Evolutionary conservation across 192 early-diverging fungal genomes (phyloP), one percentile per base, ranked within the genome.

Genomic region (Chytriomyces sp.): DNA sequence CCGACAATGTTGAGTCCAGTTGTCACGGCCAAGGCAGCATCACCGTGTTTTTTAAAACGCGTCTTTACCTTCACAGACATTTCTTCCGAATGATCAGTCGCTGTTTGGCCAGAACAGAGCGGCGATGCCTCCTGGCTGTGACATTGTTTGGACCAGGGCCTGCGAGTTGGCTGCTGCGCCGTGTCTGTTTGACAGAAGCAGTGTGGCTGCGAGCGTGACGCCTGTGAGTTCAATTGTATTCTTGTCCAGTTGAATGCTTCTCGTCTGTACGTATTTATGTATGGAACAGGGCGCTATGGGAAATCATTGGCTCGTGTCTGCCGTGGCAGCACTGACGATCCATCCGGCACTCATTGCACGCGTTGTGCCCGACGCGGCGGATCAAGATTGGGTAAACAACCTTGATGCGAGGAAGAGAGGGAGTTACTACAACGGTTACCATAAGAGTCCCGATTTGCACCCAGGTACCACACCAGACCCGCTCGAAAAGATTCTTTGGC

Each of bases 381-480:
- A 81, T 20, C 80, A 81, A 45, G 80, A 81, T 49, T 81, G 77
- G 76, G 63, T 81, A 9, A 62, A 73, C 35, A 64, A 73, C 49
- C 43, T n/a, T 23, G 50, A 72, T 18, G 57, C 71, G 5, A 45
- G 61, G 26, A 72, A 69, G 35, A 43, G 73, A 46, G 77, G 77
- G 6, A 75, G 59, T 45, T 73, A 79, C 43, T 81, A 81, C 61
- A 48, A 53, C n/a, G 80, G 67, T 23, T 81, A 75, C 43, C 80
- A 81, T 28, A 77, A 62, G 11, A 81, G 77, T 72, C 80, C 80
- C 1, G 77, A 81, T 23, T 63, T 81, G 48, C 80, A 81, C 69
- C 80, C 80, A n/a, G 65, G 67, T 72, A 44, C 47, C 11, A 64
- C 13, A 59, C 16, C 16, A 59, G 20, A 64, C n/a, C 23, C 20